Evolutionary conservation across 768 basidiomycete genomes (phyloP).

Genomic region (Clitopilus passeckerianus): DNA sequence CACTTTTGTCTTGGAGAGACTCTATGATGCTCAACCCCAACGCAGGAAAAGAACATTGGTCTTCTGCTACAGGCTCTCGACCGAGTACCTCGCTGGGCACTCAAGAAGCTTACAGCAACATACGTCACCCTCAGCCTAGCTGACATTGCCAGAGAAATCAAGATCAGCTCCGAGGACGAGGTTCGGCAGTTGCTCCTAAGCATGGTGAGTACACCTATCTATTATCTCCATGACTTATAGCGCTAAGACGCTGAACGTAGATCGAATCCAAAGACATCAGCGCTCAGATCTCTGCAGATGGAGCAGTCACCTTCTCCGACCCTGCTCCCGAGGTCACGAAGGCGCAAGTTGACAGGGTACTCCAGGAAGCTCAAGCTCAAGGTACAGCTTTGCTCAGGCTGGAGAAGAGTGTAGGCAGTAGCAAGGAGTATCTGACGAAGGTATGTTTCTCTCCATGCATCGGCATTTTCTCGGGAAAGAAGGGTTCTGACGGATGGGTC

Average conservation of each 20-base stretch:
- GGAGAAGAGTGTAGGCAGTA: constrained; percentile 54
- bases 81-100: constrained; percentile 70
- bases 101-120: constrained; percentile 77
- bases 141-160: constrained; percentile 60
- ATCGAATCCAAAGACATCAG: constrained; percentile 68
- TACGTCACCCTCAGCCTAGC: constrained; percentile 73
- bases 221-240: neutral
- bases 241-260: constrained; percentile 26
- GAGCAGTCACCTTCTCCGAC: constrained; percentile 72
- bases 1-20: neutral
- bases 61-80: constrained; percentile 62
- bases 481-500: no score
- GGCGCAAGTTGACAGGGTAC: constrained; percentile 54
- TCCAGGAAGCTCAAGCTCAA: constrained; percentile 54
- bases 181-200: constrained; percentile 57
- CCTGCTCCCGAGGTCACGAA: constrained; percentile 54
- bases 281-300: constrained; percentile 61
- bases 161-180: constrained; percentile 46
- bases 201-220: constrained; percentile 50
- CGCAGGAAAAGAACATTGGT: constrained; percentile 69
- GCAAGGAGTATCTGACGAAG: constrained; percentile 72
- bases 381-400: constrained; percentile 38
- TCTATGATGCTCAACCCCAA: neutral
- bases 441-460: constrained; percentile 28
- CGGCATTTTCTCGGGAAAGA: neutral